Base-by-base conservation (phyloP, 2,329 filamentous ascomycete genomes). In the Epichloe gansuensis region DNA sequence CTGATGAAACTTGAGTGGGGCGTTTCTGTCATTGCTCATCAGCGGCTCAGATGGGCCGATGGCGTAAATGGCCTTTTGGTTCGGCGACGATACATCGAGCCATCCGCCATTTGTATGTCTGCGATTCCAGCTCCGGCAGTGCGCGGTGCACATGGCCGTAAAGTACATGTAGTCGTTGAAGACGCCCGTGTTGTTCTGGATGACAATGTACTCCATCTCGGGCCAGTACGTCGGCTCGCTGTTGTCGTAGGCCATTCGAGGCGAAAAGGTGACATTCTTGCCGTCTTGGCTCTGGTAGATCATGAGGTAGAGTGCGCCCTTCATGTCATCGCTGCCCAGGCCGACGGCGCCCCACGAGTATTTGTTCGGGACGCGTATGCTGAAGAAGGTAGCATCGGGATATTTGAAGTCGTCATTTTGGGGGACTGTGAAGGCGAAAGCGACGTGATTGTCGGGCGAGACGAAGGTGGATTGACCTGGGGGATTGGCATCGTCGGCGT, bases 321-420 rank as follows among this genome's bases (percentile, higher is more conserved):
- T 64, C 73, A 80, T 80, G 58, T 72, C 70, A 46, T 70, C 57
- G 52, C 68, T 71, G 45, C 78, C 79, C 39, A 80, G 69, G 38
- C 79, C 79, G 42, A 82, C 63, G 53, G 74, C 76, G 42, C 71
- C 71, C 77, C 77, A 82, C 38, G 73, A 71, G 39, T 70, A 64
- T 9, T 62, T 60, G 39, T 62, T 65, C 34, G 73, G 68, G 40
- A 74, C 72, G 53, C 73, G 71, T 15, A 82, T 58, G n/a, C 72
- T 72, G 62, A 81, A 77, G 65, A 72, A 80, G 40, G 81, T 60
- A 15, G 51, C 45, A 3, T 47, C 48, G 15, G 53, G 53, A 13
- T 51, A 50, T 57, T 79, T 70, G 44, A 69, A 67, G 52, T 68
- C 70, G 27, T 64, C 57, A 52, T 73, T 65, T n/a, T 71, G 61